A percentile compares a stretch with the other conserved stretches of the same genome.
Conservation (phyloP, 1,284 basidiomycete species). For the Tylopilus sp. region DNA sequence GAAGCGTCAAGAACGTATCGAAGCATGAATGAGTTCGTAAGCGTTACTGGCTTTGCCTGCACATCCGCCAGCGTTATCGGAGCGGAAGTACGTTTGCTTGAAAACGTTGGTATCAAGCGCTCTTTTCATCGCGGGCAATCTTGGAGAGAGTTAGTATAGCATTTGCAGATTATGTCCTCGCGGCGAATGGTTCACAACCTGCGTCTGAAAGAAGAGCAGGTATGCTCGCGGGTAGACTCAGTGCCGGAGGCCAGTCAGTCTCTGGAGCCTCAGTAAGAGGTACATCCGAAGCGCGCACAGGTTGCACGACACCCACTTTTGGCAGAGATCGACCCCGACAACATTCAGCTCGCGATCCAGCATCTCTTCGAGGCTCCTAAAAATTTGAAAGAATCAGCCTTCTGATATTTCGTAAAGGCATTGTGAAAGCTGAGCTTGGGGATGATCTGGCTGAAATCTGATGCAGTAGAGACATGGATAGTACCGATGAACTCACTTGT, state of each 20-base stretch:
- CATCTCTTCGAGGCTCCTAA: slow-evolving; percentile 82
- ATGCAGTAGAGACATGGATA: slow-evolving; percentile 39
- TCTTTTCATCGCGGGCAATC: slow-evolving; percentile 78
- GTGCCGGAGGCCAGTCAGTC: slow-evolving; percentile 37
- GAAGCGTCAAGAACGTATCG: not conserved
- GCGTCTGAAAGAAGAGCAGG: slow-evolving; percentile 36
- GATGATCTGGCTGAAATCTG: slow-evolving; percentile 84
- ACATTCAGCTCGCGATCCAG: slow-evolving; percentile 70
- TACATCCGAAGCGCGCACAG: slow-evolving; percentile 22
- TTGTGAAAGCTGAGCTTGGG: slow-evolving; percentile 84
- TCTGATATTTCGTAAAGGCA: slow-evolving; percentile 78
- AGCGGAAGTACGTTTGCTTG: slow-evolving; percentile 88
- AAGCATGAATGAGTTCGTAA: slow-evolving; percentile 49
- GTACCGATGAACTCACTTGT: slow-evolving; percentile 41
- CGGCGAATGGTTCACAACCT: slow-evolving; percentile 49
- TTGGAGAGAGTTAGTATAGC: slow-evolving; percentile 88
- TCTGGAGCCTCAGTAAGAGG: slow-evolving; percentile 30
- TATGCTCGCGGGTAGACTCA: slow-evolving; percentile 35
- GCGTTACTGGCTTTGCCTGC: slow-evolving; percentile 49
- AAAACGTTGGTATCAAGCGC: slow-evolving; percentile 80
- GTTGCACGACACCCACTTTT: slow-evolving; percentile 56
- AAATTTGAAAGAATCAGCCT: slow-evolving; percentile 80
- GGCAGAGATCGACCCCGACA: slow-evolving; percentile 75
- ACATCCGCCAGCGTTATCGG: slow-evolving; percentile 74
- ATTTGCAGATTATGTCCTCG: slow-evolving; percentile 87